Percentiles rank a stretch among this genome's conserved stretches.
Conservation (phyloP, 2,329 filamentous ascomycete genomes). For the Mariannaea sp. region DNA sequence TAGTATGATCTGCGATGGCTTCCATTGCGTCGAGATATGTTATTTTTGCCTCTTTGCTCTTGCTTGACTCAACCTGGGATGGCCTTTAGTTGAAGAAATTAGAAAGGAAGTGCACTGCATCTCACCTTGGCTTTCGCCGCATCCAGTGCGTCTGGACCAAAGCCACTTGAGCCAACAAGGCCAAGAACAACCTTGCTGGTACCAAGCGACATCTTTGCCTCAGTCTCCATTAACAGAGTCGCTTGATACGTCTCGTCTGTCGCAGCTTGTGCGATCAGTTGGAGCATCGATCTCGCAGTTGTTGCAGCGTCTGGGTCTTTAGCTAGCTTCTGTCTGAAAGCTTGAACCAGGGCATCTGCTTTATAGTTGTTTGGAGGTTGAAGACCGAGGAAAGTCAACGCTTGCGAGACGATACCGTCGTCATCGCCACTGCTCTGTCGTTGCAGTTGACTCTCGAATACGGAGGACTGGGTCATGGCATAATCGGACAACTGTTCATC, state of each 20-base stretch:
- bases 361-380: slow-evolving; percentile 44
- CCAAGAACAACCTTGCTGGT: slow-evolving; percentile 43
- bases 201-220: slow-evolving; percentile 43
- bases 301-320: slow-evolving; percentile 40
- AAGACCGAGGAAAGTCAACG: slow-evolving; percentile 43
- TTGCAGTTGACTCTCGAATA: slow-evolving; percentile 46
- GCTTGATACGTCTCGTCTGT: slow-evolving; percentile 44
- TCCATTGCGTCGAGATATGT: slow-evolving; percentile 44
- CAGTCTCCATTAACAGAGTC: slow-evolving; percentile 42
- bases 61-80: slow-evolving; percentile 36
- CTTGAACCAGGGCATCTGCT: slow-evolving; percentile 42
- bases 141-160: slow-evolving; percentile 36
- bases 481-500: slow-evolving; percentile 45
- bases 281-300: slow-evolving; percentile 42
- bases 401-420: slow-evolving; percentile 40
- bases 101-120: not conserved
- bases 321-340: slow-evolving; percentile 43
- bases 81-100: slow-evolving; percentile 19
- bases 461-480: slow-evolving; percentile 46
- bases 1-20: slow-evolving; percentile 42
- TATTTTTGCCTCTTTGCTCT: slow-evolving; percentile 37
- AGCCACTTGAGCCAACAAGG: slow-evolving; percentile 27
- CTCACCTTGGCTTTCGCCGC: slow-evolving; percentile 39
- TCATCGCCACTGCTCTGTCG: slow-evolving; percentile 38
- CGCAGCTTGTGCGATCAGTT: slow-evolving; percentile 42